A percentile compares a stretch with the other conserved stretches of the same genome.
phyloP scores from a whole-genome alignment of 257 asterid genomes.

The Solanum pinnatisectum region DNA sequence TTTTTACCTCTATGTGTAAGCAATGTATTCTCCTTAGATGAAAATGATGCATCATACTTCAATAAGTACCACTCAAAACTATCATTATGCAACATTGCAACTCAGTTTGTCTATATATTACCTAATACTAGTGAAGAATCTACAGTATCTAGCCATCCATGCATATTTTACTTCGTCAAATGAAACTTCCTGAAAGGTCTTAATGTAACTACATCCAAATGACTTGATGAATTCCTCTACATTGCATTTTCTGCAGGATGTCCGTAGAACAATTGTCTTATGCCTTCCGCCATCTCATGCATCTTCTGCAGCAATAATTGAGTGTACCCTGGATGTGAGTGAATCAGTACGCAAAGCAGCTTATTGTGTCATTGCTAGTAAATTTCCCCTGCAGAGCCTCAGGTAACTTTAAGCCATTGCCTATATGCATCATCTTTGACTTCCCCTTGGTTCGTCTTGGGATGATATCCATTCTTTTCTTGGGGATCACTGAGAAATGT shows the following conservation, averaged over 20 bases:
- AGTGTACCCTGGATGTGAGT: constrained; percentile 77
- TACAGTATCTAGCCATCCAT: not conserved
- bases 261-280: constrained; percentile 70
- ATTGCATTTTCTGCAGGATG: constrained; percentile 47
- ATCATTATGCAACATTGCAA: not conserved
- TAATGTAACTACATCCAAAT: not conserved
- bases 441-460: not conserved
- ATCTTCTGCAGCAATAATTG: constrained; percentile 54
- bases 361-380: constrained; percentile 63
- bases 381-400: constrained; percentile 84
- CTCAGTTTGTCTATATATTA: not conserved
- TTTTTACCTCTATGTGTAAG: not conserved
- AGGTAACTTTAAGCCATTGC: constrained; percentile 39
- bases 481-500: not conserved
- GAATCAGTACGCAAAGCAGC: constrained; percentile 88
- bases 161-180: not conserved
- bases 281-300: constrained; percentile 78
- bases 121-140: not conserved
- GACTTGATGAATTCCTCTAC: not conserved
- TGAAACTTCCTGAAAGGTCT: not conserved
- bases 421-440: not conserved
- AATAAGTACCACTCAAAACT: not conserved
- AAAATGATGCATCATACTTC: not conserved
- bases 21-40: not conserved
- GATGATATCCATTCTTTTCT: not conserved